Evolutionary conservation across 352 stramenopile genomes (phyloP).

Genomic region (Pythium folliculosum): DNA sequence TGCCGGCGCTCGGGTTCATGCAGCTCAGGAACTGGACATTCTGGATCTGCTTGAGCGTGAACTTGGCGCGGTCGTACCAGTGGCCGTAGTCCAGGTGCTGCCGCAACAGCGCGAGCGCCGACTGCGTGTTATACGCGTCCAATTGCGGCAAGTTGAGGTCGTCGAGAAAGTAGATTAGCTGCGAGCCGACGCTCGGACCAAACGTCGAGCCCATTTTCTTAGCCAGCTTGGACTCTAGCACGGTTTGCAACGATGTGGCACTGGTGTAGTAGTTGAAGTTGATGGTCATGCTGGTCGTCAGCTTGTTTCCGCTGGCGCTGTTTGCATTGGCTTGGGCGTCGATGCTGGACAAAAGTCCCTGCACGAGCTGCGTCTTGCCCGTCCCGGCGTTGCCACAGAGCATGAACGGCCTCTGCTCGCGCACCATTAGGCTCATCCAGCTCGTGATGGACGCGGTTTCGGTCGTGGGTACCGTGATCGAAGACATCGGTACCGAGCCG

Average conservation of each 20-base stretch:
- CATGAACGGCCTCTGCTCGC: conserved; percentile 92
- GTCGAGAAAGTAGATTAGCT: conserved; percentile 96
- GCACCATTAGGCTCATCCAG: conserved; percentile 94
- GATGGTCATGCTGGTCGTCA: conserved; percentile 62
- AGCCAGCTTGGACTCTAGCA: conserved; percentile 86
- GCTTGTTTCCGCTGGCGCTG: conserved; percentile 41
- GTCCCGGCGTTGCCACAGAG: conserved; percentile 91
- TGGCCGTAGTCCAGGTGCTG: conserved; percentile 96
- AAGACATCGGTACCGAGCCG: conserved; percentile 71
- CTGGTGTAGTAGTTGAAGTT: conserved; percentile 90
- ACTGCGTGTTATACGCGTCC: conserved; percentile 95
- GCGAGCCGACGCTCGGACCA: conserved; percentile 72
- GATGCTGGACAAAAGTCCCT: conserved; percentile 70
- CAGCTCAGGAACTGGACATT: conserved; percentile 95
- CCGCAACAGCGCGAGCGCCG: conserved; percentile 90
- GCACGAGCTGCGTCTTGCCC: conserved; percentile 94
- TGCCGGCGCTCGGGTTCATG: conserved; percentile 95
- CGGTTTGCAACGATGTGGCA: conserved; percentile 63
- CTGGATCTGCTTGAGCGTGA: conserved; percentile 91
- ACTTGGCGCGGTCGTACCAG: conserved; percentile 94
- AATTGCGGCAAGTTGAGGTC: conserved; percentile 95
- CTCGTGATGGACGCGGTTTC: conserved; percentile 93
- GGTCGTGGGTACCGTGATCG: conserved; percentile 91
- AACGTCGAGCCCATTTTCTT: conserved; percentile 90
- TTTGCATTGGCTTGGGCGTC: conserved; percentile 31